These are phyloP conservation scores for Euphorbia neoarborescens DNA, from an alignment of 441 rosid species.

Conservation along the genomic window DNA sequence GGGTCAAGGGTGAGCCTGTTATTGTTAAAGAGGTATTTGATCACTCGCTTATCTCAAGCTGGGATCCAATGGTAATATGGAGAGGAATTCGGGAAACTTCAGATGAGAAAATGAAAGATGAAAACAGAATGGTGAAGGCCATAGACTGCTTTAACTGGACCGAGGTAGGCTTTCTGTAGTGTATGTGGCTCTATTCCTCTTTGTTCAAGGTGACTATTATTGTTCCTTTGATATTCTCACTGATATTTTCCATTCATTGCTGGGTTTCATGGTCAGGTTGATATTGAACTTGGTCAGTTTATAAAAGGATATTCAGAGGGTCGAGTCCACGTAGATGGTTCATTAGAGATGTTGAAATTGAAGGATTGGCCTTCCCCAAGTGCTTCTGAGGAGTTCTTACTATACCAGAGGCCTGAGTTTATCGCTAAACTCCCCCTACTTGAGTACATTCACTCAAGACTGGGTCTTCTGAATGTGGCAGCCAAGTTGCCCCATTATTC, in stretches of 20 bases:
- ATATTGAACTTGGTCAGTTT: slow-evolving; percentile 63
- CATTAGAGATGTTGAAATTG: slow-evolving; percentile 54
- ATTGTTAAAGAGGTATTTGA: slow-evolving; percentile 60
- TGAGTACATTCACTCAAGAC: slow-evolving; percentile 82
- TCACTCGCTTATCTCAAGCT: slow-evolving; percentile 45
- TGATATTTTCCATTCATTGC: slow-evolving; percentile 14
- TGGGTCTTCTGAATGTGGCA: slow-evolving; percentile 92
- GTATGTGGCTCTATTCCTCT: slow-evolving; percentile 17
- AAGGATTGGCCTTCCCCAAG: slow-evolving; percentile 95
- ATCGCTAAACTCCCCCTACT: slow-evolving; percentile 75
- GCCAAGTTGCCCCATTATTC: slow-evolving; percentile 95
- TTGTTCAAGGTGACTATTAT: slow-evolving; percentile 13
- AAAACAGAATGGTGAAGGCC: slow-evolving; percentile 58
- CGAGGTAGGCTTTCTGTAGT: slow-evolving; percentile 45
- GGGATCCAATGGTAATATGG: slow-evolving; percentile 77
- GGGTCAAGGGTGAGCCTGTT: slow-evolving; percentile 67
- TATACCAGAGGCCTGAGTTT: slow-evolving; percentile 80
- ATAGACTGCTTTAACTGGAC: slow-evolving; percentile 61
- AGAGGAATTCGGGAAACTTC: slow-evolving; percentile 62
- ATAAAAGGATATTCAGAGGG: slow-evolving; percentile 65
- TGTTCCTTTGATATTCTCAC: slow-evolving; percentile 2
- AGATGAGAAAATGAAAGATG: slow-evolving; percentile 61
- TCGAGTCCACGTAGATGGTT: slow-evolving; percentile 39
- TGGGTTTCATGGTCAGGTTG: slow-evolving; percentile 47
- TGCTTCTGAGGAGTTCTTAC: slow-evolving; percentile 82